Evolutionary conservation across 73 alveolate species (phyloP).

Genomic region (Paramecium sexaurelia): DNA sequence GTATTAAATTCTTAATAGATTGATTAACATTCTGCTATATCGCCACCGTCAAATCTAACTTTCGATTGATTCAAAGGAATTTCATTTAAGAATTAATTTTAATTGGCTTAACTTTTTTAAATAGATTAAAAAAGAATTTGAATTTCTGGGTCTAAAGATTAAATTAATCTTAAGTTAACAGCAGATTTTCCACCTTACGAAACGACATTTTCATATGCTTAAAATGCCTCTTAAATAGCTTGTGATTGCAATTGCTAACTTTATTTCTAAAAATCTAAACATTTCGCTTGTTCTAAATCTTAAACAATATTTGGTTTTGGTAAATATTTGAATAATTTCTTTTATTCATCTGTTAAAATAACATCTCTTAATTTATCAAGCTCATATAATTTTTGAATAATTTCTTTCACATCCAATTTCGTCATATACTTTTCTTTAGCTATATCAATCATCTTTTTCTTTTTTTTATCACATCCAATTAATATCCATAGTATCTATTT

Average conservation of each 20-base stretch:
- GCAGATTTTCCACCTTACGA: neutral
- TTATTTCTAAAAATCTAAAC: neutral
- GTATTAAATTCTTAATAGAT: neutral
- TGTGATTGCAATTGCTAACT: neutral
- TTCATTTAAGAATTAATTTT: neutral
- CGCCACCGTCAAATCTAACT: neutral
- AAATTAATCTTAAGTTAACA: neutral
- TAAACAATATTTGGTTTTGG: neutral
- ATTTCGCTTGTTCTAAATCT: neutral
- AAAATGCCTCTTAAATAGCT: neutral
- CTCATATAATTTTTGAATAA: neutral
- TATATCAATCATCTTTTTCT: neutral
- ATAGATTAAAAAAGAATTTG: neutral
- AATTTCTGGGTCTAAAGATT: neutral
- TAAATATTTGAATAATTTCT: neutral
- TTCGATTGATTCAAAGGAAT: constrained; percentile 5
- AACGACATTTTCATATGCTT: neutral
- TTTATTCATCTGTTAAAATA: neutral
- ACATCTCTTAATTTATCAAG: neutral
- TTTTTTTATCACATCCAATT: neutral
- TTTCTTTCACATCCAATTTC: neutral
- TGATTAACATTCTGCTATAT: neutral
- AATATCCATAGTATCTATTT: neutral
- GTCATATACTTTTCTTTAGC: neutral
- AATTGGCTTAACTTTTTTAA: neutral